Conservation (phyloP, 768 basidiomycete genomes). For the Suillus subluteus region DNA sequence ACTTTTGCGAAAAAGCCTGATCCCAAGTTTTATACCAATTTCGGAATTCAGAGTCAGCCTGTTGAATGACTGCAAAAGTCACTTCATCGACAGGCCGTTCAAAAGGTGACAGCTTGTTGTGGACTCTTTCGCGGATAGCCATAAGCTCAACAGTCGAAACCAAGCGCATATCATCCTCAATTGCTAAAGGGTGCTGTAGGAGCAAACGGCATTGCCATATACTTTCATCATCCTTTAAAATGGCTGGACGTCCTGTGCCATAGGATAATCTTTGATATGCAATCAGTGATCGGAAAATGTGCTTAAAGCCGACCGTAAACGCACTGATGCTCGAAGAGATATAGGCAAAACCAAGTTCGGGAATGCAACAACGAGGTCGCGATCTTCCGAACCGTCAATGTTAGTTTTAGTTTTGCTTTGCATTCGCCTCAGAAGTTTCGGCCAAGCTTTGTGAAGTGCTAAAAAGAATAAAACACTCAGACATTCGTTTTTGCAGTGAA, state of each 20-base stretch:
- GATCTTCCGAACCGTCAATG: slow-evolving; percentile 61
- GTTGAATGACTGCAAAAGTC: slow-evolving; percentile 71
- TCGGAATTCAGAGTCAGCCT: slow-evolving; percentile 78
- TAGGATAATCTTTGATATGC: slow-evolving; percentile 76
- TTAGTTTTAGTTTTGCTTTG: slow-evolving; percentile 53
- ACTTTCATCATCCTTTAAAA: slow-evolving; percentile 90
- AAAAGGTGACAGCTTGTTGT: slow-evolving; percentile 79
- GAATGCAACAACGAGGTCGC: slow-evolving; percentile 79
- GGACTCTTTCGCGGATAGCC: slow-evolving; percentile 83
- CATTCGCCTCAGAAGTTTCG: slow-evolving; percentile 78
- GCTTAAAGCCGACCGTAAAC: slow-evolving; percentile 31
- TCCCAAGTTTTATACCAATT: slow-evolving; percentile 87
- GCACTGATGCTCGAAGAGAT: slow-evolving; percentile 93
- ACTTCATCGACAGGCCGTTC: slow-evolving; percentile 76
- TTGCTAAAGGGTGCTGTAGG: slow-evolving; percentile 83
- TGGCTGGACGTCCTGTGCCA: slow-evolving; percentile 91
- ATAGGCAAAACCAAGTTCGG: slow-evolving; percentile 92
- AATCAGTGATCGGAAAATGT: not conserved
- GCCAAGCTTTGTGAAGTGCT: slow-evolving; percentile 95
- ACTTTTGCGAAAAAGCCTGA: slow-evolving; percentile 77
- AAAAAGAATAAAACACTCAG: slow-evolving; percentile 11
- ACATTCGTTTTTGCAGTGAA: slow-evolving; percentile 4
- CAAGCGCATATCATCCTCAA: slow-evolving; percentile 93
- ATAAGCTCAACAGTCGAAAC: slow-evolving; percentile 95
- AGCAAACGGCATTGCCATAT: slow-evolving; percentile 81